Conservation (phyloP, 169 alveolate genomes). For the Babesia bigemina region DNA sequence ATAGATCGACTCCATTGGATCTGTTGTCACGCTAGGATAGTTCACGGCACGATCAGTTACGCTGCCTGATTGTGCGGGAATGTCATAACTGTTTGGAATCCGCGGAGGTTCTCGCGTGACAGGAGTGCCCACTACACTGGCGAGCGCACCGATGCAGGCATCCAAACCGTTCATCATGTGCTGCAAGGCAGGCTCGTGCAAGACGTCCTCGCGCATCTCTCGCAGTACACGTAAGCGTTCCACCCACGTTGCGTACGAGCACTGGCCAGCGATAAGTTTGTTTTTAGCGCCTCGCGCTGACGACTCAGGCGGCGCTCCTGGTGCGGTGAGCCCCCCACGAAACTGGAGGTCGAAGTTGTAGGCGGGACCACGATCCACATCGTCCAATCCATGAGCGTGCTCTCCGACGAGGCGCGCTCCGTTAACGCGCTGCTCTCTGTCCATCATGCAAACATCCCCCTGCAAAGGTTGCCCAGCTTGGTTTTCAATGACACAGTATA, state of each 20-base stretch:
- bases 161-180: constrained; percentile 4
- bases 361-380: background rate
- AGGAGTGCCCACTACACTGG: constrained; percentile 1
- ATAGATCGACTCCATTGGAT: background rate
- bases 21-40: background rate
- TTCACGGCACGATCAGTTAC: background rate
- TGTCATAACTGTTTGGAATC: background rate
- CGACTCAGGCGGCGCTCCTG: background rate
- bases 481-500: background rate
- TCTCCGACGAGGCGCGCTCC: constrained; percentile 1
- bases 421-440: background rate
- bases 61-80: background rate
- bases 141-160: constrained; percentile 16
- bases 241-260: constrained; percentile 7
- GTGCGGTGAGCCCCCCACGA: background rate
- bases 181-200: background rate
- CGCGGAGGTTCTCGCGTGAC: background rate
- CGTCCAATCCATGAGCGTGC: background rate
- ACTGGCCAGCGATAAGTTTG: background rate
- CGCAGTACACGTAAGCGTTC: constrained; percentile 8
- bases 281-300: background rate
- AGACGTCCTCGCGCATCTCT: constrained; percentile 2
- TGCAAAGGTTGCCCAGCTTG: background rate
- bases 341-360: background rate
- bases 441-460: background rate